Conservation (phyloP, 176 grass and related monocot species). For the Zea luxurians region DNA sequence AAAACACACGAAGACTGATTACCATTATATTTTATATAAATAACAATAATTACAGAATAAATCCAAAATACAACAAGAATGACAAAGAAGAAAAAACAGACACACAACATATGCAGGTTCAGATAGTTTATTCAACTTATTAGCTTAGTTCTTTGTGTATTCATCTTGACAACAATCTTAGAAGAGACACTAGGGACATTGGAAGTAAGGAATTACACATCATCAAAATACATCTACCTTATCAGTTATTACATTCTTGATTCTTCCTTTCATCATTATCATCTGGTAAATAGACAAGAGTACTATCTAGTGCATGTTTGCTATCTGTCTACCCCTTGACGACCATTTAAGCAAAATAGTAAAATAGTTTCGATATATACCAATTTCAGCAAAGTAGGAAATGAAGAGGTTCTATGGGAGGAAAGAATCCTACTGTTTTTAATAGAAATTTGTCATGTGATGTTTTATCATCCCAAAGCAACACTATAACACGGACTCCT, state of each 20-base stretch:
- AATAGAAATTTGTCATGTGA: slow-evolving; percentile 89
- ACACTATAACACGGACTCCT: slow-evolving; percentile 84
- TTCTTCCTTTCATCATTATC: neutral
- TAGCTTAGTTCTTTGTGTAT: neutral
- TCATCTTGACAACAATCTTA: slow-evolving; percentile 8
- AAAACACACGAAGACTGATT: neutral
- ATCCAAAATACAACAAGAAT: neutral
- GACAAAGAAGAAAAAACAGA: neutral
- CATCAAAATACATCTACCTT: neutral
- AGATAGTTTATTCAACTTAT: slow-evolving; percentile 2
- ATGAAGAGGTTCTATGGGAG: slow-evolving; percentile 5
- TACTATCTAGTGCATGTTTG: neutral
- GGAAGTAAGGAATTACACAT: neutral
- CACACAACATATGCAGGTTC: neutral
- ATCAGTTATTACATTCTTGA: slow-evolving; percentile 7
- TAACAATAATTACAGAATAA: neutral
- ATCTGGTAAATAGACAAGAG: slow-evolving; percentile 12
- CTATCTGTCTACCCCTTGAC: slow-evolving; percentile 1
- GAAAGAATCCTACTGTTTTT: slow-evolving; percentile 72
- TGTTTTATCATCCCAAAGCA: slow-evolving; percentile 99
- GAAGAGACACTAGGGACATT: slow-evolving; percentile 16
- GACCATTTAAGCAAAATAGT: neutral
- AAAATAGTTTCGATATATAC: slow-evolving; percentile 1
- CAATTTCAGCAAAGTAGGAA: slow-evolving; percentile 18
- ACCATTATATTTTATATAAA: neutral